Percentiles rank a stretch among this genome's conserved stretches.
phyloP scores from a whole-genome alignment of 2,329 filamentous ascomycete genomes.

The Xylaria polymorpha region DNA sequence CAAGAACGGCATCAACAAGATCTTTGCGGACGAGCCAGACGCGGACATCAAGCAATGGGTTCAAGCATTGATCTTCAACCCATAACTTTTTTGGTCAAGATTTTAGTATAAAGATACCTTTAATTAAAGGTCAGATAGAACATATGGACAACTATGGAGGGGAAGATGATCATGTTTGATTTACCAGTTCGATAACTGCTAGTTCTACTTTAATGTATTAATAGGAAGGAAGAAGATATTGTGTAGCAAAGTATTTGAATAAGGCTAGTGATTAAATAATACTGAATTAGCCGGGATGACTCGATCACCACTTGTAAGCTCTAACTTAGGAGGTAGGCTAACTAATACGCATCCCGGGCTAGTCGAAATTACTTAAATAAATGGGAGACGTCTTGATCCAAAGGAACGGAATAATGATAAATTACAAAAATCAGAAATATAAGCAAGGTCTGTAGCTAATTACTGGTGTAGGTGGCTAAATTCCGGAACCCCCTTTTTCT shows the following conservation, averaged over 20 bases:
- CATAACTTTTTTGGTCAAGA: background rate
- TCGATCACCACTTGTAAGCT: too few species aligned
- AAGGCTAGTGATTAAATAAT: background rate
- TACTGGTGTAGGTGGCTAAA: too few species aligned
- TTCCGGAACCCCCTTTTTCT: too few species aligned
- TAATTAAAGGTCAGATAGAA: background rate
- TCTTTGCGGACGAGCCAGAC: constrained; percentile 32
- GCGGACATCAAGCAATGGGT: constrained; percentile 33
- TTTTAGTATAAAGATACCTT: too few species aligned
- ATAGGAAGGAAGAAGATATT: background rate
- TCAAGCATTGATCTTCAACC: constrained; percentile 18
- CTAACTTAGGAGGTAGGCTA: too few species aligned
- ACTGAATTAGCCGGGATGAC: too few species aligned
- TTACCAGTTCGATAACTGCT: background rate
- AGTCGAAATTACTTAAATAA: too few species aligned
- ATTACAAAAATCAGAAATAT: too few species aligned
- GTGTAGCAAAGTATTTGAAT: background rate
- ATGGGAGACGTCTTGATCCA: too few species aligned
- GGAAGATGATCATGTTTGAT: background rate
- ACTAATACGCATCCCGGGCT: too few species aligned
- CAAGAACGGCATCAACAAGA: constrained; percentile 17
- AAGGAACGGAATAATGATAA: too few species aligned
- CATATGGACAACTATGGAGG: background rate
- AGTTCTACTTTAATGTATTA: background rate
- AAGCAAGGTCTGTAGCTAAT: too few species aligned